Percentiles rank a stretch among this genome's conserved stretches.
These are phyloP conservation scores for Pseudonitzschia pungens DNA, from an alignment of 108 stramenopile species.

Conservation along the genomic window DNA sequence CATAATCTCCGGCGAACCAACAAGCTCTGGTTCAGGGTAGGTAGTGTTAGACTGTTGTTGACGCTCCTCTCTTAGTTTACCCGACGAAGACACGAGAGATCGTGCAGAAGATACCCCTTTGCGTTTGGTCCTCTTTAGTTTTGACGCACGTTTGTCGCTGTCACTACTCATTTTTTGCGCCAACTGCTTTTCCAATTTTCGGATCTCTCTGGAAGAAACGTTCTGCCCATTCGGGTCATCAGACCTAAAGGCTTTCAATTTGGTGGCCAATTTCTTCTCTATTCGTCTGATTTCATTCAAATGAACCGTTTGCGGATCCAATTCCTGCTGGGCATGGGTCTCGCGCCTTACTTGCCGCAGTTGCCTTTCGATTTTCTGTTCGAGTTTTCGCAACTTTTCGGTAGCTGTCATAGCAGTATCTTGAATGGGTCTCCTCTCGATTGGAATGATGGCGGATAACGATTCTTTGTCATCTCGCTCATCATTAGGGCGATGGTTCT, in stretches of 20 bases:
- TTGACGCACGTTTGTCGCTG: conserved; percentile 35
- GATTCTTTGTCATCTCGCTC: conserved; percentile 23
- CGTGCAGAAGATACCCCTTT: background rate
- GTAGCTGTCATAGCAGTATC: background rate
- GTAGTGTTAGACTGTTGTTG: background rate
- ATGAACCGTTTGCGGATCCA: conserved; percentile 19
- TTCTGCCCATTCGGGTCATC: conserved; percentile 18
- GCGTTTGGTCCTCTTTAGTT: conserved; percentile 27
- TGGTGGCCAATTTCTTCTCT: conserved; percentile 29
- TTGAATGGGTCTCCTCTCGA: background rate
- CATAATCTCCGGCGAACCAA: background rate
- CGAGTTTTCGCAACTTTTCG: conserved; percentile 26
- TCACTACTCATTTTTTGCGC: conserved; percentile 24
- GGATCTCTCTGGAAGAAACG: conserved; percentile 21
- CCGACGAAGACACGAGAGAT: background rate
- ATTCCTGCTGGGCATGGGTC: conserved; percentile 1
- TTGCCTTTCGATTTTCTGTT: conserved; percentile 36
- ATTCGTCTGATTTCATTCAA: conserved; percentile 27
- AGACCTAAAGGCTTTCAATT: conserved; percentile 20
- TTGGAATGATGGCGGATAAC: background rate
- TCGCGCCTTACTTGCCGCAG: conserved; percentile 21
- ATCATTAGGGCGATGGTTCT: background rate
- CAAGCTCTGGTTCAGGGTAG: background rate
- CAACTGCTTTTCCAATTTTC: conserved; percentile 26
- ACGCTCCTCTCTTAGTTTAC: background rate